phyloP scores from a whole-genome alignment of 306 rosid species.

The Malus sieversii region DNA sequence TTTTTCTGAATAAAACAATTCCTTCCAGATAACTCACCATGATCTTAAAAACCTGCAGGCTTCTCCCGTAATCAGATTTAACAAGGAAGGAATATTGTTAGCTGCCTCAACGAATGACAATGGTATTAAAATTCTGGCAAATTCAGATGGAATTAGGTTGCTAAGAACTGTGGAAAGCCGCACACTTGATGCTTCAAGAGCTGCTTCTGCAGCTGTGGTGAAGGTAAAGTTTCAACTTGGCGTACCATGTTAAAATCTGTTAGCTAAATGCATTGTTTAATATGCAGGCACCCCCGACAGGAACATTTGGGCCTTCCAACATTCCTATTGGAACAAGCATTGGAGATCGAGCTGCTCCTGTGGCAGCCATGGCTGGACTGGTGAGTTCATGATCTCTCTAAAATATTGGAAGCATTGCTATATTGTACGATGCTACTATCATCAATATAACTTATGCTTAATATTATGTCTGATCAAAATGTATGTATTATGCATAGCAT shows the following conservation, averaged over 20 bases:
- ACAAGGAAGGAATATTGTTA: constrained; percentile 83
- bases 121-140: constrained; percentile 85
- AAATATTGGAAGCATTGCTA: background rate
- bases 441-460: background rate
- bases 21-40: constrained; percentile 24
- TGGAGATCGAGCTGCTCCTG: constrained; percentile 76
- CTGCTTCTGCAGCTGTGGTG: constrained; percentile 72
- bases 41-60: constrained; percentile 50
- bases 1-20: constrained; percentile 5
- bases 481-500: constrained; percentile 7
- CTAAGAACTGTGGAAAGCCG: constrained; percentile 79
- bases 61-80: constrained; percentile 89
- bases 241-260: constrained; percentile 8
- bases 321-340: constrained; percentile 71
- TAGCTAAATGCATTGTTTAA: background rate
- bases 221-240: constrained; percentile 48
- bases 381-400: constrained; percentile 42
- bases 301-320: constrained; percentile 61
- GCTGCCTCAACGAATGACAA: constrained; percentile 86
- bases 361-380: constrained; percentile 66
- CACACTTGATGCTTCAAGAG: constrained; percentile 83
- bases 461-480: background rate
- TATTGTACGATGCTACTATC: background rate
- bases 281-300: constrained; percentile 52
- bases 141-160: constrained; percentile 80